phyloP scores from a whole-genome alignment of 1,139 yeast genomes.

The Eremothecium gossypii region DNA sequence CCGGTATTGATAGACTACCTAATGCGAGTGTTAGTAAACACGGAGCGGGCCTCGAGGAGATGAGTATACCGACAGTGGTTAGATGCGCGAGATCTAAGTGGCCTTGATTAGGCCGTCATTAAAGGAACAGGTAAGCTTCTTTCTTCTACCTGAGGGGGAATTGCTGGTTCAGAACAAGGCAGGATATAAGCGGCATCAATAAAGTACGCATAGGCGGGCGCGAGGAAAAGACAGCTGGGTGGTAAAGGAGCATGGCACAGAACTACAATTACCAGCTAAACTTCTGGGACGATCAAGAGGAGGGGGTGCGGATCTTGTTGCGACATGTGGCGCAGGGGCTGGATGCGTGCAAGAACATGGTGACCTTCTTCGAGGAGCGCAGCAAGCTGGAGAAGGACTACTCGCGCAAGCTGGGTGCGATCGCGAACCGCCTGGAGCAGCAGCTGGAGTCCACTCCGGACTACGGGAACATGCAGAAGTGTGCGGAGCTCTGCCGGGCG shows the following conservation, averaged over 20 bases:
- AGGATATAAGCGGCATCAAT: no score
- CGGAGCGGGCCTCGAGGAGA: no score
- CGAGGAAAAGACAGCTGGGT: not conserved
- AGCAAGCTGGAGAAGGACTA: conserved; percentile 28
- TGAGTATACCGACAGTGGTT: no score
- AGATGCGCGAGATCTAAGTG: no score
- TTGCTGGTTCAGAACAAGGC: no score
- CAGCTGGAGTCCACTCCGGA: conserved; percentile 19
- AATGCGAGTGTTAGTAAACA: no score
- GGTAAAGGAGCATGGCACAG: conserved; percentile 6
- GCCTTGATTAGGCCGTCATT: no score
- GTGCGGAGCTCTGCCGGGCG: conserved; percentile 12
- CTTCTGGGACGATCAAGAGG: conserved; percentile 30
- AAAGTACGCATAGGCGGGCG: no score
- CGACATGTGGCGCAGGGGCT: conserved; percentile 25
- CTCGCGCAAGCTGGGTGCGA: conserved; percentile 27
- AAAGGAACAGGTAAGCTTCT: no score
- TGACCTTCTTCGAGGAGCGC: conserved; percentile 22
- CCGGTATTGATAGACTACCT: no score
- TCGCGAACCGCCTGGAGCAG: conserved; percentile 19
- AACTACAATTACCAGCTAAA: conserved; percentile 25
- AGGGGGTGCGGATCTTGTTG: conserved; percentile 24
- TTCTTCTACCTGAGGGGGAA: no score
- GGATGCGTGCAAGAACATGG: conserved; percentile 19
- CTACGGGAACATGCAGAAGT: conserved; percentile 19